Evolutionary conservation across 805 yeast species (phyloP), one percentile per base, ranked within the genome.

Genomic region (Candida loeiensis): DNA sequence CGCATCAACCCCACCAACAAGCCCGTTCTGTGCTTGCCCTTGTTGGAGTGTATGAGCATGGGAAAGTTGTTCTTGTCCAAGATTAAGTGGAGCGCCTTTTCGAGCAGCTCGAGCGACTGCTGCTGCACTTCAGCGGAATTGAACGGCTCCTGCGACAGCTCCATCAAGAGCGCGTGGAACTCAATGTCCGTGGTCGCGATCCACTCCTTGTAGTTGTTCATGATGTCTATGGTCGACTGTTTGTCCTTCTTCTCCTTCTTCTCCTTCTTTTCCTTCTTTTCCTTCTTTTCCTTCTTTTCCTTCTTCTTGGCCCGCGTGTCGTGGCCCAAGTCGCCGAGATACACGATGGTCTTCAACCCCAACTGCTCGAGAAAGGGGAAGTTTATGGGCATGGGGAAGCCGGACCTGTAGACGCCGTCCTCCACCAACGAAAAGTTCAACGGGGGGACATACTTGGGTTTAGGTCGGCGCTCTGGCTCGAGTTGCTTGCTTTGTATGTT

Each of bases 21-120:
- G 0, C 98, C 98, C 2, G 88, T 90, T 31, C 99, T 64, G 58
- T 91, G 99, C 59, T 93, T 93, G n/a, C 99, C 99, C 65, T 91
- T 91, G 61, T 93, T 88, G 3, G 96, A 88, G 59, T 93, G 98
- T 9, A 91, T 76, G 41, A 91, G 68, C 9, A 91, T 79, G 1
- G 99, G 99, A 56, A 84, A 87, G 57, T 89, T 89, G 11, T 80
- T 77, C 34, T 69, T 70, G 51, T 83, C 75, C 22, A 80, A 56
- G 36, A 85, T 68, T 26, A 83, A 52, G 41, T 74, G 68, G 30
- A 85, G 63, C 1, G 86, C 81, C 16, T 62, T 56, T 31, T 77
- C 68, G 42, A 89, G 72, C 2, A 82, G 75, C 24, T 48, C 55
- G 38, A 63, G 64, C 1, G 71, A 57, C 44, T 59, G 66, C n/a